These are phyloP conservation scores for Beauveria sp. DNA, from an alignment of 2,329 filamentous ascomycete genomes.

Conservation along the genomic window DNA sequence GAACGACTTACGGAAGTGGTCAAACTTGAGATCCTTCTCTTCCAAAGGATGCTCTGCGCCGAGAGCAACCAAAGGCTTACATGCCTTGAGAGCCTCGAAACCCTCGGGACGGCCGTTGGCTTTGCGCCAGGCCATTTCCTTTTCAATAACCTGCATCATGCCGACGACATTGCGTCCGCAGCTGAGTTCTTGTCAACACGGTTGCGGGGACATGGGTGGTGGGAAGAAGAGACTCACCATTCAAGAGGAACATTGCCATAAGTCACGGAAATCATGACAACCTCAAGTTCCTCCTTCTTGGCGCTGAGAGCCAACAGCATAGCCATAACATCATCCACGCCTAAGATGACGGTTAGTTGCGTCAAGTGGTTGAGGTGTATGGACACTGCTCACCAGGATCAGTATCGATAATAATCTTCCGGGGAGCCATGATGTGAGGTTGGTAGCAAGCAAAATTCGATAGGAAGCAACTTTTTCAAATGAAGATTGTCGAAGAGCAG, in stretches of 20 bases:
- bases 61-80: slow-evolving; percentile 77
- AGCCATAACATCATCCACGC: slow-evolving; percentile 86
- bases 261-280: slow-evolving; percentile 79
- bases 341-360: slow-evolving; percentile 30
- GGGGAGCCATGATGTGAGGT: slow-evolving; percentile 48
- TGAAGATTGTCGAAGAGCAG: background rate
- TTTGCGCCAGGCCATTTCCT: slow-evolving; percentile 78
- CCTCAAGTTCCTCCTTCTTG: slow-evolving; percentile 74
- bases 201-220: background rate
- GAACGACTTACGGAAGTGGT: slow-evolving; percentile 73
- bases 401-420: slow-evolving; percentile 88
- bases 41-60: slow-evolving; percentile 81
- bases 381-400: slow-evolving; percentile 61
- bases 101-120: slow-evolving; percentile 58
- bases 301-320: slow-evolving; percentile 80
- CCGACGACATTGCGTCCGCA: slow-evolving; percentile 85
- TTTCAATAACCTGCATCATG: slow-evolving; percentile 85
- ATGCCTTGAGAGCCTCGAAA: slow-evolving; percentile 63
- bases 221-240: slow-evolving; percentile 43
- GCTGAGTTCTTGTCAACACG: slow-evolving; percentile 31
- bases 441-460: background rate
- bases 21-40: slow-evolving; percentile 70
- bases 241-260: slow-evolving; percentile 90
- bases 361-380: too few species aligned
- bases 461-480: background rate